phyloP scores from a whole-genome alignment of 805 yeast genomes.

The Helenozyma baotianmanensis region DNA sequence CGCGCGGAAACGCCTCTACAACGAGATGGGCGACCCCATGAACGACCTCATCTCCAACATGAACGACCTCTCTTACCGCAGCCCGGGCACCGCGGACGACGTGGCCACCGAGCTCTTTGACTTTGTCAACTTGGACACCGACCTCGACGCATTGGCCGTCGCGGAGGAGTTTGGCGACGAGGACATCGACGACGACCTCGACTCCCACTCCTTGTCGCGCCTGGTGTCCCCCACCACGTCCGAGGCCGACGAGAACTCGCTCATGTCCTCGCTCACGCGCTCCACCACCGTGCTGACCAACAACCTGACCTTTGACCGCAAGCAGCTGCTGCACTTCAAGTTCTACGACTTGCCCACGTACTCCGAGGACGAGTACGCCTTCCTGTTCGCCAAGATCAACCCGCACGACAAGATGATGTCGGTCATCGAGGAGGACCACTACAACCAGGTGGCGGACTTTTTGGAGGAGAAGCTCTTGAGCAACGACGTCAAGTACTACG shows the following conservation, averaged over 20 bases:
- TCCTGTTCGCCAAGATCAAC: conserved; percentile 14
- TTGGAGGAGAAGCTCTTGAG: conserved; percentile 36
- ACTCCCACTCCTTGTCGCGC: conserved; percentile 28
- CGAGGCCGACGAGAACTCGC: conserved; percentile 29
- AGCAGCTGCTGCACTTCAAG: conserved; percentile 13
- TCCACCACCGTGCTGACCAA: conserved; percentile 39
- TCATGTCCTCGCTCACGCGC: conserved; percentile 38
- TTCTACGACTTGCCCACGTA: conserved; percentile 34
- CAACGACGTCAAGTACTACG: conserved; percentile 36
- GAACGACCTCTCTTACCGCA: conserved; percentile 23
- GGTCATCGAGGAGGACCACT: conserved; percentile 31
- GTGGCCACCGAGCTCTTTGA: conserved; percentile 18
- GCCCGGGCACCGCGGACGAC: conserved; percentile 2
- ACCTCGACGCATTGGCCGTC: conserved; percentile 14
- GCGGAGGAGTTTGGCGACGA: conserved; percentile 16
- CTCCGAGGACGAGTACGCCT: conserved; percentile 16
- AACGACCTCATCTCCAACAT: conserved; percentile 24
- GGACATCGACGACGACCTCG: conserved; percentile 18
- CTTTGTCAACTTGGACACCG: conserved; percentile 21
- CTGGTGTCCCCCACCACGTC: conserved; percentile 34
- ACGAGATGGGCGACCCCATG: conserved; percentile 18
- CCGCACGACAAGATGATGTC: conserved; percentile 17
- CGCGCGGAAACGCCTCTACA: conserved; percentile 15
- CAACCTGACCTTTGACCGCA: conserved; percentile 17
- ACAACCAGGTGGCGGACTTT: conserved; percentile 37